Percentiles rank a stretch among this genome's conserved stretches.
phyloP scores from a whole-genome alignment of 257 asterid species.

The Phtheirospermum japonicum region DNA sequence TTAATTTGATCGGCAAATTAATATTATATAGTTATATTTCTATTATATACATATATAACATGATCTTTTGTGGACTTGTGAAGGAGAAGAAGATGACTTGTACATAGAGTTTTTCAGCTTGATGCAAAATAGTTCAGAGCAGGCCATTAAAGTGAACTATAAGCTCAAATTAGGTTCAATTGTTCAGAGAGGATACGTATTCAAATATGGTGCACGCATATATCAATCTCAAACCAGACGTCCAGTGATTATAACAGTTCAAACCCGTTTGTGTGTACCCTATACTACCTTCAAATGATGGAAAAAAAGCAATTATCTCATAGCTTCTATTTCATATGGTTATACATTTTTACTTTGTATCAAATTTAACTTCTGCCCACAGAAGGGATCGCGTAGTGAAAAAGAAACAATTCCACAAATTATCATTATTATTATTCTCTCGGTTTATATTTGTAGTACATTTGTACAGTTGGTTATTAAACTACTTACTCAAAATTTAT shows the following conservation, averaged over 20 bases:
- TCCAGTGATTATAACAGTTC: not conserved
- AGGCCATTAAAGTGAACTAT: not conserved
- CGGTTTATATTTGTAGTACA: no score
- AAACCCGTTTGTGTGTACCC: not conserved
- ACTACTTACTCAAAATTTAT: no score
- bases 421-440: no score
- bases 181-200: not conserved
- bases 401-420: not conserved
- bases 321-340: no score
- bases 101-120: no score
- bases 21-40: no score
- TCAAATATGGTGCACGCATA: not conserved
- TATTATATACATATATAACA: not conserved
- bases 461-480: no score
- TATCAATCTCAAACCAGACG: not conserved
- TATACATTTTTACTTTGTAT: not conserved
- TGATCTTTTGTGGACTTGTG: not conserved
- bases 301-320: not conserved
- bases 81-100: conserved; percentile 92
- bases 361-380: not conserved
- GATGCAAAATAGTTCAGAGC: conserved; percentile 11
- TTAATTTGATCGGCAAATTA: not conserved
- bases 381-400: not conserved
- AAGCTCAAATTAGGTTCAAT: conserved; percentile 7
- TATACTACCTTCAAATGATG: conserved; percentile 3